A percentile compares a stretch with the other conserved stretches of the same genome.
Conservation (phyloP, 768 basidiomycete species). For the Podaxis carcinomalis region DNA sequence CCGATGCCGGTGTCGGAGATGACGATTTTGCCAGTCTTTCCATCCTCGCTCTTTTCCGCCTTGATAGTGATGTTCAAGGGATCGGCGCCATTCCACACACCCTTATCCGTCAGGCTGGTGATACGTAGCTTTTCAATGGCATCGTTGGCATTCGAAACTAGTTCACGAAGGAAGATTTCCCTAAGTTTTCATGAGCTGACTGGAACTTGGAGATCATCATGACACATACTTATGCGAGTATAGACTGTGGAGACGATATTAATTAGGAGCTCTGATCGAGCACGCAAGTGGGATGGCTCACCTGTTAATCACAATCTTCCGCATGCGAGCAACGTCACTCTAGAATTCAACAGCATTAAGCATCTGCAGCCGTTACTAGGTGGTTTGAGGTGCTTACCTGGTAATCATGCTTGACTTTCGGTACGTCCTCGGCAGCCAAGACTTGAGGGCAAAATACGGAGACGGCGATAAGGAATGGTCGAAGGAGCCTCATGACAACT, state of each 20-base stretch:
- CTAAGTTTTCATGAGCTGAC: constrained; percentile 28
- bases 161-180: constrained; percentile 84
- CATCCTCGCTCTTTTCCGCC: constrained; percentile 63
- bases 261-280: constrained; percentile 4
- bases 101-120: constrained; percentile 74
- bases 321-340: constrained; percentile 91
- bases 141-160: constrained; percentile 94
- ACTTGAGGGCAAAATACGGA: constrained; percentile 39
- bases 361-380: not conserved
- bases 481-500: constrained; percentile 54
- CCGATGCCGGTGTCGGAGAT: constrained; percentile 94
- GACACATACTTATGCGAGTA: constrained; percentile 70
- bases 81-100: constrained; percentile 61
- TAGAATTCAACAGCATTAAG: constrained; percentile 24
- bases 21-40: constrained; percentile 64
- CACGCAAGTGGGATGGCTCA: constrained; percentile 20
- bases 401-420: constrained; percentile 63
- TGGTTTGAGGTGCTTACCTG: constrained; percentile 42
- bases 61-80: constrained; percentile 90
- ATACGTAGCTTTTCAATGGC: constrained; percentile 93
- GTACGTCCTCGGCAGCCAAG: constrained; percentile 44
- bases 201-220: not conserved
- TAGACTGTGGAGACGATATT: constrained; percentile 40
- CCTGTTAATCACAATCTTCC: constrained; percentile 93
- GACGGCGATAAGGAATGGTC: constrained; percentile 44